Evolutionary conservation across 176 grass and related monocot species (phyloP), one percentile per base, ranked within the genome.

Genomic region (Canna indica): DNA sequence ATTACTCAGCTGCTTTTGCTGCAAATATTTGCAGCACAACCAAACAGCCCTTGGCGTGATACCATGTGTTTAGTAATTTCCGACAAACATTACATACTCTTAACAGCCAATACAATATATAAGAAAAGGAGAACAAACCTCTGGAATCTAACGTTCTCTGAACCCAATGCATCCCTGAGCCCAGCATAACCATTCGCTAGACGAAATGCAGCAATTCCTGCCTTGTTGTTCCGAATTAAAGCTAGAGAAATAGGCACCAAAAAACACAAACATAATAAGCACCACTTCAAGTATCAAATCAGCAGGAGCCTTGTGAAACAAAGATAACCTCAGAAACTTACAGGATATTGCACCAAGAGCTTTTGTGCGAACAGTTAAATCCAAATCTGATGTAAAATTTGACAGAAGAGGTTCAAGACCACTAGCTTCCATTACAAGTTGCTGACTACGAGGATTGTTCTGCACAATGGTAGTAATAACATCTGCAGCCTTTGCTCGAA

Each of bases 371-470:
- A 81, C 92, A 79, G 92, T 88, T 73, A 87, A 73, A 74, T 87
- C 88, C 69, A 88, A 81, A 83, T 96, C 92, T 62, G 80, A 91
- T 63, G 72, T 83, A 67, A 96, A 96, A 80, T 96, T 96, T 26
- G 75, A 82, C 64, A 96, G 59, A 8, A 96, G 79, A 30, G 91
- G 91, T 39, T 96, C 91, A 76, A 96, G 83, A 30, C 91, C 88
- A 86, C 88, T 83, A 79, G 88, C 83, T 84, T 91, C 91, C 91
- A 96, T 96, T 31, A 96, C 87, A 76, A 82, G 82, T 72, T 91
- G 78, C 84, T 91, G 91, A 44, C 91, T 96, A n/a, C 69, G 84
- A 22, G 88, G 85, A 86, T 96, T 96, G 79, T 91, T 96, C 64
- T 91, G 91, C 72, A 96, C 91, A 76, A 96, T 76, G 22, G 91